Conservation (phyloP, 495 filamentous ascomycete genomes). For the Aspergillus baeticus region DNA sequence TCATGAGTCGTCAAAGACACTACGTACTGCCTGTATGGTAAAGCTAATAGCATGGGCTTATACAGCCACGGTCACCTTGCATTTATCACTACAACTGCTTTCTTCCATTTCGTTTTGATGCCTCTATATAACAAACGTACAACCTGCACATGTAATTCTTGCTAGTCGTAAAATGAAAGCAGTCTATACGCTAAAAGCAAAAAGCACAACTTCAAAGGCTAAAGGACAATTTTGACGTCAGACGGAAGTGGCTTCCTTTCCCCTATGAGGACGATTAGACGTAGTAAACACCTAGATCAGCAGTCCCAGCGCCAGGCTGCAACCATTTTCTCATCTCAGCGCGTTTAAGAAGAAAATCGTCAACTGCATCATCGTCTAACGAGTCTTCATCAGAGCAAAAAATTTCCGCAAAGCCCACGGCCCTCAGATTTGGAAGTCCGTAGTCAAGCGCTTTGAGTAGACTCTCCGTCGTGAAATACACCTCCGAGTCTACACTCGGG, state of each 20-base stretch:
- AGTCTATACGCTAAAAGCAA: neutral
- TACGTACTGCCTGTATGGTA: too few species aligned
- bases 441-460: slow-evolving; percentile 21
- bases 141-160: neutral
- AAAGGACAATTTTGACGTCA: neutral
- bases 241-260: neutral
- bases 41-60: too few species aligned
- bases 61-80: too few species aligned
- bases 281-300: slow-evolving; percentile 21
- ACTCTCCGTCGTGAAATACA: slow-evolving; percentile 20
- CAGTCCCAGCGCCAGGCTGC: neutral
- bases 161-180: neutral
- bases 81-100: too few species aligned
- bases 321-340: neutral
- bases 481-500: slow-evolving; percentile 15
- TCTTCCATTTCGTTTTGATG: too few species aligned
- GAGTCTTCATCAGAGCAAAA: slow-evolving; percentile 18
- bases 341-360: slow-evolving; percentile 21
- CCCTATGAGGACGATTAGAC: neutral
- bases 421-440: slow-evolving; percentile 24
- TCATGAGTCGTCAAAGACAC: neutral
- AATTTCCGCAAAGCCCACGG: slow-evolving; percentile 23
- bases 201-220: too few species aligned
- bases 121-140: too few species aligned
- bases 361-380: slow-evolving; percentile 26